Percentiles rank a stretch among this genome's conserved stretches.
phyloP scores from a whole-genome alignment of 176 grass and related monocot genomes.

The Zizania latifolia region DNA sequence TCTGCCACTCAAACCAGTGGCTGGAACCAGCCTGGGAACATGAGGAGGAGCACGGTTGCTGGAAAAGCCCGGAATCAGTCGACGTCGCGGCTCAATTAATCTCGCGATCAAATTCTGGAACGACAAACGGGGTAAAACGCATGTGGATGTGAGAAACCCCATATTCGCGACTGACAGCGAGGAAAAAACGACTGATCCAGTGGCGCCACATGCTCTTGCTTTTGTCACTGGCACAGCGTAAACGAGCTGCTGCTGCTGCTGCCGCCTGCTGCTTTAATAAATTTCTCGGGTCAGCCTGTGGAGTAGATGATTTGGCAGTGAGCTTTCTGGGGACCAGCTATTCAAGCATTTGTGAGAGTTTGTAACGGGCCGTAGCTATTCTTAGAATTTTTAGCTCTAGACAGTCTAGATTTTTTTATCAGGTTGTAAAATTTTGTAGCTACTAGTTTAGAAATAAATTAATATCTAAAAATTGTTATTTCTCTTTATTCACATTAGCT shows the following conservation, averaged over 20 bases:
- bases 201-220: background rate
- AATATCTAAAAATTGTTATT: no score
- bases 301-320: background rate
- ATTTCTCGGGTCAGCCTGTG: conserved; percentile 6
- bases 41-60: background rate
- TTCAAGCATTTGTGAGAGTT: no score
- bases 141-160: background rate
- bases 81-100: conserved; percentile 14
- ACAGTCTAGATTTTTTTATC: no score
- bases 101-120: background rate
- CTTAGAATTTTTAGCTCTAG: no score
- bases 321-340: background rate
- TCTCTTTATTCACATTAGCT: no score
- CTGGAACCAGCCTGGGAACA: background rate
- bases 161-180: background rate
- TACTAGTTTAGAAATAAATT: no score
- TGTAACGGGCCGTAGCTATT: no score
- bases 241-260: background rate
- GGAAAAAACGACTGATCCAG: background rate
- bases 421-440: no score
- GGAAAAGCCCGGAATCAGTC: no score
- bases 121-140: background rate
- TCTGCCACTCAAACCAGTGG: conserved; percentile 32
- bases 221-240: background rate
- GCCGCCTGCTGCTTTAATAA: no score